These are phyloP conservation scores for Chaetoceros muelleri DNA, from an alignment of 108 stramenopile species.

Conservation along the genomic window DNA sequence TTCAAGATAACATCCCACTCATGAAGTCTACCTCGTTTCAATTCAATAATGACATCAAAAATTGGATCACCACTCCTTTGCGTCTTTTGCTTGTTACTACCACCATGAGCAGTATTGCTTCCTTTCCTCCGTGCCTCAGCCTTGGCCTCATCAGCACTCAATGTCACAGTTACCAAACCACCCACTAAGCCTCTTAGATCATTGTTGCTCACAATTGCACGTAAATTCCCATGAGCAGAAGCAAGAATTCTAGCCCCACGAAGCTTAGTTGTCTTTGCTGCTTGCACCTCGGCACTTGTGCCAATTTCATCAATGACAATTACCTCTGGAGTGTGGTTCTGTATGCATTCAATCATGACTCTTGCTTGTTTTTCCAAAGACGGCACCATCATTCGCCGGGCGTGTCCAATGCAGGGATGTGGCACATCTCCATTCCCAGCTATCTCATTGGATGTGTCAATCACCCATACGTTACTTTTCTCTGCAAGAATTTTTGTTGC, in stretches of 20 bases:
- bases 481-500: constrained; percentile 22
- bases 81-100: constrained; percentile 9
- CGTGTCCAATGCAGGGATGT: constrained; percentile 39
- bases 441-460: constrained; percentile 62
- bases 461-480: constrained; percentile 27
- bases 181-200: constrained; percentile 40
- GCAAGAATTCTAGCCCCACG: constrained; percentile 57
- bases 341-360: constrained; percentile 63
- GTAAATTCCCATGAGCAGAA: constrained; percentile 53
- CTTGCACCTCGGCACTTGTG: constrained; percentile 37
- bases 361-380: constrained; percentile 22
- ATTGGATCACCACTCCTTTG: constrained; percentile 19
- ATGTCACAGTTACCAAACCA: constrained; percentile 30
- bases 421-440: constrained; percentile 45
- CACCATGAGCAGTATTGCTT: background rate
- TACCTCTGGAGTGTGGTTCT: constrained; percentile 52
- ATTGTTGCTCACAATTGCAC: constrained; percentile 30
- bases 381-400: constrained; percentile 52
- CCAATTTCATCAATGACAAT: constrained; percentile 65
- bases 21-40: constrained; percentile 12
- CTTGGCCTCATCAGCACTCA: constrained; percentile 30
- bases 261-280: constrained; percentile 32
- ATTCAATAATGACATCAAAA: constrained; percentile 39
- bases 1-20: constrained; percentile 28
- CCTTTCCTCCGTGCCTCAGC: constrained; percentile 8